A percentile compares a stretch with the other conserved stretches of the same genome.
These are phyloP conservation scores for Cryptococcus jaspeensis DNA, from an alignment of 1,284 basidiomycete genomes.

Conservation along the genomic window DNA sequence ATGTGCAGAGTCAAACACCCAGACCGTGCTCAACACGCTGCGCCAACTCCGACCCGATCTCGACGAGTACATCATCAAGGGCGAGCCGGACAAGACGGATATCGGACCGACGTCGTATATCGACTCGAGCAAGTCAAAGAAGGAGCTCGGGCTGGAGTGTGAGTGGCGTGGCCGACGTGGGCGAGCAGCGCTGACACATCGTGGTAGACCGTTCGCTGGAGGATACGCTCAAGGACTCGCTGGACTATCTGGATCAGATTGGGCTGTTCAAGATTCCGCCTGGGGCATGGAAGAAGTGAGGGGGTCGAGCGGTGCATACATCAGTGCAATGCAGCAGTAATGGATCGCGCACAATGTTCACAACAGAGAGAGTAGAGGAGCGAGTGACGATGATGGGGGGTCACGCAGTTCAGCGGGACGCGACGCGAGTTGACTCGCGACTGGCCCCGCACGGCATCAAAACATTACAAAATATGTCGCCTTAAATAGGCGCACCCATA, in stretches of 20 bases:
- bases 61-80: conserved; percentile 23
- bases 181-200: background rate
- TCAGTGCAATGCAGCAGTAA: too few relatives aligned
- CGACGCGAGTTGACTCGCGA: too few relatives aligned
- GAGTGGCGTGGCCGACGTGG: background rate
- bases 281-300: background rate
- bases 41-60: conserved; percentile 25
- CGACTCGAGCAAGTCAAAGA: background rate
- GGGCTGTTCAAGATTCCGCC: conserved; percentile 6
- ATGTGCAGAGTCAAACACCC: conserved; percentile 17
- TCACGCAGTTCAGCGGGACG: too few relatives aligned
- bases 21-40: conserved; percentile 24
- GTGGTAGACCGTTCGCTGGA: conserved; percentile 4
- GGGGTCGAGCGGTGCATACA: background rate
- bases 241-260: conserved; percentile 9
- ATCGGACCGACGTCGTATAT: conserved; percentile 6
- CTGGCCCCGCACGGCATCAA: too few relatives aligned
- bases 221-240: conserved; percentile 2
- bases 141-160: background rate
- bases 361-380: too few relatives aligned
- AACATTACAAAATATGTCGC: too few relatives aligned
- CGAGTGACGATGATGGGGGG: too few relatives aligned
- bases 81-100: conserved; percentile 13
- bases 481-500: too few relatives aligned
- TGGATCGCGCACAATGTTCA: too few relatives aligned